These are phyloP conservation scores for Kondoa subrosea DNA, from an alignment of 768 basidiomycete species.

Conservation along the genomic window DNA sequence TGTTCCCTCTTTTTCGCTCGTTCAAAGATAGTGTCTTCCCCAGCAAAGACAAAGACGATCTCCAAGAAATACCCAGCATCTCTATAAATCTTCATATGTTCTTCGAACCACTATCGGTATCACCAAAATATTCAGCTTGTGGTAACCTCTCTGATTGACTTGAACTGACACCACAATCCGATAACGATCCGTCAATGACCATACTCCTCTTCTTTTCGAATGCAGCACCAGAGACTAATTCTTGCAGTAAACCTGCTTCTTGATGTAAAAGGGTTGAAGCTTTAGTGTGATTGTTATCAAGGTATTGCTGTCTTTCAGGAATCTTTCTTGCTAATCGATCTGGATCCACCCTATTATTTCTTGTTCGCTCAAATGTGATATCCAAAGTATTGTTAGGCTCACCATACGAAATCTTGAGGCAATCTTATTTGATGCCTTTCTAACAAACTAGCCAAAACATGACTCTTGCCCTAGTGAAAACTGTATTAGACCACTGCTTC, in stretches of 20 bases:
- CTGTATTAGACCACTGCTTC: no score
- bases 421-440: conserved; percentile 21
- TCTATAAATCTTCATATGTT: conserved; percentile 22
- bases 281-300: conserved; percentile 15
- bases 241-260: conserved; percentile 28
- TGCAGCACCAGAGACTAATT: conserved; percentile 25
- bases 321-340: conserved; percentile 27
- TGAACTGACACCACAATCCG: conserved; percentile 20
- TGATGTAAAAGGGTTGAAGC: conserved; percentile 27
- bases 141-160: not conserved
- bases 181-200: conserved; percentile 29
- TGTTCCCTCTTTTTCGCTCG: conserved; percentile 25
- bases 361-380: not conserved
- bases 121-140: not conserved
- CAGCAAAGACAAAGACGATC: conserved; percentile 29
- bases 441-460: conserved; percentile 25
- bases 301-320: conserved; percentile 28
- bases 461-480: conserved; percentile 24
- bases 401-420: conserved; percentile 28
- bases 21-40: conserved; percentile 25
- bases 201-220: conserved; percentile 19
- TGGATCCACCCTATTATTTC: conserved; percentile 28
- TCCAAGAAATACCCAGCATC: conserved; percentile 25
- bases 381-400: not conserved
- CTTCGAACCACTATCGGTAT: conserved; percentile 23